phyloP scores from a whole-genome alignment of 1,284 basidiomycete genomes.

The Ceratobasidium sp. region DNA sequence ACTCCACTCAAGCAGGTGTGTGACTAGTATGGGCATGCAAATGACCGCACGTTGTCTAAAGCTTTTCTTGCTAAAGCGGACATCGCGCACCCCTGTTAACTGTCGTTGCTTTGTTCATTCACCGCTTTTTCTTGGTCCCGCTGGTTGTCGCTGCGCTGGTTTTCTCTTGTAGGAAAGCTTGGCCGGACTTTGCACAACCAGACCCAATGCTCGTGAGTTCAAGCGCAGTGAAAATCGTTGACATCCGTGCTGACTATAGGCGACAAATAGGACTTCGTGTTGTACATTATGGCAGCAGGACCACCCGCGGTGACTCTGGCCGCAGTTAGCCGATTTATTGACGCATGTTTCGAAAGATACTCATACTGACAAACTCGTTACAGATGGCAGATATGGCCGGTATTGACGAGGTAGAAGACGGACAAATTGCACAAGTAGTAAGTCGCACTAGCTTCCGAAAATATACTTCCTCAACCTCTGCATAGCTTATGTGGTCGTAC shows the following conservation, averaged over 20 bases:
- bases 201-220: slow-evolving; percentile 18
- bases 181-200: neutral
- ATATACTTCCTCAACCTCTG: neutral
- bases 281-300: slow-evolving; percentile 1
- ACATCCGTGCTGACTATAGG: too few species aligned
- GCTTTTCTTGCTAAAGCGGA: neutral
- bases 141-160: neutral
- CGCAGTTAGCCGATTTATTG: neutral
- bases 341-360: neutral
- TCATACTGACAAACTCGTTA: neutral
- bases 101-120: neutral
- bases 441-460: neutral
- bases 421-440: slow-evolving; percentile 6
- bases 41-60: neutral
- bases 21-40: neutral
- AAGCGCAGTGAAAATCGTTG: too few species aligned
- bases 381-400: slow-evolving; percentile 17
- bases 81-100: neutral
- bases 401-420: neutral
- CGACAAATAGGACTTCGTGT: slow-evolving; percentile 8
- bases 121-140: slow-evolving; percentile 13
- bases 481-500: neutral
- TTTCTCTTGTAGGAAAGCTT: neutral
- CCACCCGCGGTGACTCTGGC: slow-evolving; percentile 12
- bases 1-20: neutral